phyloP scores from a whole-genome alignment of 2,329 filamentous ascomycete genomes.

The Scedosporium apiospermum region DNA sequence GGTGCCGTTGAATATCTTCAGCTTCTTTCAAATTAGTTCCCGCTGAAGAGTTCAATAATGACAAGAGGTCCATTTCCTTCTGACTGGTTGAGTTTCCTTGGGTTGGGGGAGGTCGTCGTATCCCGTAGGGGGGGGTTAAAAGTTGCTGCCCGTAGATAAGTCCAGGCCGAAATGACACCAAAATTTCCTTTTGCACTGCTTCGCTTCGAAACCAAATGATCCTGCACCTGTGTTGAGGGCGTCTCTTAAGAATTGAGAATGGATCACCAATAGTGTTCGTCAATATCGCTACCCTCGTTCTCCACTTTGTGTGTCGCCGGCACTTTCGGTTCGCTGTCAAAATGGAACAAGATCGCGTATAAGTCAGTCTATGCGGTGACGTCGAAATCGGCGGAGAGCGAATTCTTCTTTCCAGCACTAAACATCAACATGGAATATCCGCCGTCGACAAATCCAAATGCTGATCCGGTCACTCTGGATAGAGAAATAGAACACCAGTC shows the following conservation, averaged over 20 bases:
- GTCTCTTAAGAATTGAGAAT: not conserved
- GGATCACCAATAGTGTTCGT: not conserved
- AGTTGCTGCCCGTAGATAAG: not conserved
- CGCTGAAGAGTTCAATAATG: conserved; percentile 28
- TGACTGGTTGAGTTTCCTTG: not conserved
- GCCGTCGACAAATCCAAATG: not conserved
- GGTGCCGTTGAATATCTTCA: not conserved
- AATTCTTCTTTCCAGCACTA: not conserved
- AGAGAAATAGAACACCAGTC: not conserved
- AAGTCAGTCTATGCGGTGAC: not conserved
- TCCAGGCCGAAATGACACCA: not conserved
- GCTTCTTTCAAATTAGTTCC: not conserved
- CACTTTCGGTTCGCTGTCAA: not conserved
- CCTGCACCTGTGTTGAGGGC: not conserved
- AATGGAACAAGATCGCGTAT: not conserved
- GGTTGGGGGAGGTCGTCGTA: not conserved
- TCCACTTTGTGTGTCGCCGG: not conserved
- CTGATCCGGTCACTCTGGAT: not conserved
- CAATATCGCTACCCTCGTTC: not conserved
- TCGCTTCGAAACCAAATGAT: not conserved
- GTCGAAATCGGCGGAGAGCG: not conserved
- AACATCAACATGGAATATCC: not conserved
- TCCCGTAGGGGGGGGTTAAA: not conserved
- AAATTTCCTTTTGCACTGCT: not conserved
- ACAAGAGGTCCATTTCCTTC: conserved; percentile 29